phyloP scores from a whole-genome alignment of 768 basidiomycete genomes.

The Plicaturopsis crispa region DNA sequence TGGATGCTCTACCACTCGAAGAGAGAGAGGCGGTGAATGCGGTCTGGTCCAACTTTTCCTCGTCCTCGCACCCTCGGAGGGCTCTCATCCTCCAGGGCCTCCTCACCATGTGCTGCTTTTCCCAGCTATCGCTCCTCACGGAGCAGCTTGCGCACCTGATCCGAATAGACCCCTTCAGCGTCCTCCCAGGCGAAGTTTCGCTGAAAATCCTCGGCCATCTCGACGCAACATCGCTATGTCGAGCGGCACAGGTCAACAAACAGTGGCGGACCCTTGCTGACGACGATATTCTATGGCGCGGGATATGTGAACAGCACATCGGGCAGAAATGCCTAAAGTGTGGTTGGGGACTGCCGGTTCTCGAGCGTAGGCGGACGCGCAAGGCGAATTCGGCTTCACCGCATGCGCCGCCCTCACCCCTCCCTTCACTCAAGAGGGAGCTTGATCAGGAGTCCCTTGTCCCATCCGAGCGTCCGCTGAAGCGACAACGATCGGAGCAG shows the following conservation, averaged over 20 bases:
- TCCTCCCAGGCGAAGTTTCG: constrained; percentile 85
- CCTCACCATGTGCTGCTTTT: constrained; percentile 99
- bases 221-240: constrained; percentile 88
- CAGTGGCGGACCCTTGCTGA: constrained; percentile 87
- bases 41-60: constrained; percentile 96
- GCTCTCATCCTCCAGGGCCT: constrained; percentile 94
- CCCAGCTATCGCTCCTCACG: constrained; percentile 91
- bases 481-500: constrained; percentile 40
- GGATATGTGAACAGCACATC: constrained; percentile 97
- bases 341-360: constrained; percentile 92
- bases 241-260: constrained; percentile 84
- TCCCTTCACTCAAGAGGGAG: constrained; percentile 29
- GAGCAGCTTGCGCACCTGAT: constrained; percentile 89
- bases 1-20: constrained; percentile 79
- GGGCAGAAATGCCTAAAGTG: constrained; percentile 95
- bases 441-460: constrained; percentile 21
- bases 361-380: constrained; percentile 63
- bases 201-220: constrained; percentile 84
- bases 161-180: constrained; percentile 88
- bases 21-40: constrained; percentile 86
- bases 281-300: constrained; percentile 91
- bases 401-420: constrained; percentile 20
- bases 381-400: constrained; percentile 33
- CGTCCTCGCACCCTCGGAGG: constrained; percentile 83
- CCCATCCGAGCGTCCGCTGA: constrained; percentile 29